Evolutionary conservation across 306 rosid species (phyloP), one percentile per base, ranked within the genome.

Genomic region (Trichosanthes cucumerina): DNA sequence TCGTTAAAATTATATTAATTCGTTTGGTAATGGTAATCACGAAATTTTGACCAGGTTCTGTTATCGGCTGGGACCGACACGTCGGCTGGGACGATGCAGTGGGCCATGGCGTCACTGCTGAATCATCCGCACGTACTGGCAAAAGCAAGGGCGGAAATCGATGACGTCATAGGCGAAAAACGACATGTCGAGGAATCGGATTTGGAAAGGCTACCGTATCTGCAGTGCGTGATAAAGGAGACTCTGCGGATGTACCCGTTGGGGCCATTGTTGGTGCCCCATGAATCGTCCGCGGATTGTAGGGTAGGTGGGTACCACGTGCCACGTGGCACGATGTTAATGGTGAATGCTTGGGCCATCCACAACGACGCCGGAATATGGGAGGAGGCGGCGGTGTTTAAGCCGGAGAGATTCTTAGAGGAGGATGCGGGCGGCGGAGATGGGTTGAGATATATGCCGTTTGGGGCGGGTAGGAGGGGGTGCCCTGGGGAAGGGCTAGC

Each of bases 401-500:
- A 16, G 49, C 73, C 73, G 16, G 73, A 66, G 49, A 36, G 73
- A 10, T 66, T 66, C 28, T 10, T 23, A 3, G 73, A 4, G 3
- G 49, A 1, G 50, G 43, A 14, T 2, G 28, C 2, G 44, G 10
- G 16, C 0, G 72, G 2, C 3, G 49, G 73, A 38, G 73, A 66
- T 38, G 73, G 73, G 73, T 38, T 66, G 28, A 36, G 44, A 4
- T 66, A 16, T 19, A n/a, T 66, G 73, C 26, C 28, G 49, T 66
- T 66, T n/a, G 73, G 73, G 49, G 14, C 7, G 7, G 73, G 73
- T 23, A 66, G 73, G 28, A 66, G 73, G 49, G 73, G 47, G 21
- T 66, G 73, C 73, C 73, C 73, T 19, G 73, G 73, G 73, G 73
- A 66, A 18, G 49, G 28, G 28, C 49, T 66, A 15, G 73, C 73